Percentiles rank a stretch among this genome's conserved stretches.
phyloP scores from a whole-genome alignment of 495 filamentous ascomycete genomes.

The Achaetomiella virescens region DNA sequence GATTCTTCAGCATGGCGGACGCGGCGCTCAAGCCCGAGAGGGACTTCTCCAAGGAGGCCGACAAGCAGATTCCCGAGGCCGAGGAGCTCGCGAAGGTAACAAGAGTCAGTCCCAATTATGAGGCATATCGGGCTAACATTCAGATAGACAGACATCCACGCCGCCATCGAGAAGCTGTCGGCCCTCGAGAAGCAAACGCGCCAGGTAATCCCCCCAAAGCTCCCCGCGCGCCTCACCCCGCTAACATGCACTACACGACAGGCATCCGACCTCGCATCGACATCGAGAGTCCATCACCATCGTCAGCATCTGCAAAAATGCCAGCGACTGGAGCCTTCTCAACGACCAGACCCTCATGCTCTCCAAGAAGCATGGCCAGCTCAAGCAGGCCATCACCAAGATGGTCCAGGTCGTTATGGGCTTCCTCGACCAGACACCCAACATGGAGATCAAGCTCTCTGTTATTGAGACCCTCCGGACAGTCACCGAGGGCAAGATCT shows the following conservation, averaged over 20 bases:
- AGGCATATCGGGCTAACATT: conserved; percentile 7
- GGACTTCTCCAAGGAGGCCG: conserved; percentile 82
- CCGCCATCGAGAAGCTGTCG: conserved; percentile 87
- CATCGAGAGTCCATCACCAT: conserved; percentile 78
- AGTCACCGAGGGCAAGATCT: conserved; percentile 99
- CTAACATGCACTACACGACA: conserved; percentile 31
- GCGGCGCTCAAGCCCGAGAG: conserved; percentile 55
- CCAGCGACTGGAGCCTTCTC: conserved; percentile 83
- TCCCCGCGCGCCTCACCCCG: not conserved
- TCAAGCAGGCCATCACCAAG: conserved; percentile 96
- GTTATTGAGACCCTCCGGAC: conserved; percentile 93
- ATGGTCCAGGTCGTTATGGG: conserved; percentile 97
- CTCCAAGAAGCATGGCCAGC: conserved; percentile 99
- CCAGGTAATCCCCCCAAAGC: conserved; percentile 59
- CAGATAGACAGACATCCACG: conserved; percentile 65
- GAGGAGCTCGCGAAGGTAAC: conserved; percentile 81
- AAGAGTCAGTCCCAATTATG: too few relatives aligned
- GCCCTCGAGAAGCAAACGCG: conserved; percentile 89
- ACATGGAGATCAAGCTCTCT: conserved; percentile 76
- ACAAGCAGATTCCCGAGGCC: conserved; percentile 83
- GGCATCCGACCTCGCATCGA: conserved; percentile 93
- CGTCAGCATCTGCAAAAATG: conserved; percentile 89
- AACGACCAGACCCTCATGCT: conserved; percentile 94
- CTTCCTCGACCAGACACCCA: conserved; percentile 76
- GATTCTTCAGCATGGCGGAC: conserved; percentile 39